These are phyloP conservation scores for Panellus pusillus DNA, from an alignment of 768 basidiomycete species.

Conservation along the genomic window DNA sequence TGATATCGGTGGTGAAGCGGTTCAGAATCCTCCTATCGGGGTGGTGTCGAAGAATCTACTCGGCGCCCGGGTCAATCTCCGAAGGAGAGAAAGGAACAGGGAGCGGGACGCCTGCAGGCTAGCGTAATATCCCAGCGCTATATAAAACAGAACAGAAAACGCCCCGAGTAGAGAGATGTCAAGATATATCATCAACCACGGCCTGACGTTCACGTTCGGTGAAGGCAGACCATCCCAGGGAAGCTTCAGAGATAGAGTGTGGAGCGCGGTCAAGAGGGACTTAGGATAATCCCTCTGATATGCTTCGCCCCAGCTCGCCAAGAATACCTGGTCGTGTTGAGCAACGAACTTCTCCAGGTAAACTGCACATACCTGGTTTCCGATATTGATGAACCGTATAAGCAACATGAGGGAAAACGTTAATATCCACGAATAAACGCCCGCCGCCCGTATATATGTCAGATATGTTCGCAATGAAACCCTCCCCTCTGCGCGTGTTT, in stretches of 20 bases:
- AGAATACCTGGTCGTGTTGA: slow-evolving; percentile 48
- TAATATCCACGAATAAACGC: slow-evolving; percentile 53
- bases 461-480: slow-evolving; percentile 60
- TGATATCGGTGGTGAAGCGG: slow-evolving; percentile 77
- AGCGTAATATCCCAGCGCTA: slow-evolving; percentile 65
- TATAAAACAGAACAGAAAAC: slow-evolving; percentile 50
- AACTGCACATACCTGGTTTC: slow-evolving; percentile 48
- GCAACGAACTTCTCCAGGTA: neutral
- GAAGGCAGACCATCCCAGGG: slow-evolving; percentile 56
- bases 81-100: slow-evolving; percentile 56
- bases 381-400: slow-evolving; percentile 55
- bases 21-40: slow-evolving; percentile 78
- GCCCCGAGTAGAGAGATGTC: slow-evolving; percentile 63
- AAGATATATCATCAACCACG: slow-evolving; percentile 67
- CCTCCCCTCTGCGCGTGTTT: slow-evolving; percentile 65
- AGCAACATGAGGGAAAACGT: slow-evolving; percentile 53
- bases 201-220: slow-evolving; percentile 58
- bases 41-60: slow-evolving; percentile 73
- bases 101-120: slow-evolving; percentile 65
- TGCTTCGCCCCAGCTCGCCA: slow-evolving; percentile 70
- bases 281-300: slow-evolving; percentile 40
- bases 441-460: slow-evolving; percentile 64
- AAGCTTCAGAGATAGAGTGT: slow-evolving; percentile 26
- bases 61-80: slow-evolving; percentile 59
- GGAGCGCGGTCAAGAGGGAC: slow-evolving; percentile 15